phyloP scores from a whole-genome alignment of 192 early-diverging fungal genomes.

The Coemansia biformis region DNA sequence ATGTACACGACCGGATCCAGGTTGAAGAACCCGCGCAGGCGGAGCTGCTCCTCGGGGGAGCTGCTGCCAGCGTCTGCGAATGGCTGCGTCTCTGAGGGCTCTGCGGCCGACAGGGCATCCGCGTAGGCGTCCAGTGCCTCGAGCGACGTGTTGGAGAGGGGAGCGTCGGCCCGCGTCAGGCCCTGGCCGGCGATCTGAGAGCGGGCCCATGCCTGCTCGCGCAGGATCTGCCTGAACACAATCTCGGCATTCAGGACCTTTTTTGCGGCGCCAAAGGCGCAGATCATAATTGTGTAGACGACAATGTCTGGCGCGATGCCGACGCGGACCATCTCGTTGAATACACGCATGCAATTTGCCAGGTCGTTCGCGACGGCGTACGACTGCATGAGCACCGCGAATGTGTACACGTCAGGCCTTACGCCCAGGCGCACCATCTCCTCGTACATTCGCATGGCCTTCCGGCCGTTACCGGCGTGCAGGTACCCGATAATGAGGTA shows the following conservation, averaged over 20 bases:
- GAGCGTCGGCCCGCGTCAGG: not conserved
- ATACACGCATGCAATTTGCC: slow-evolving; percentile 57
- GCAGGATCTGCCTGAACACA: slow-evolving; percentile 31
- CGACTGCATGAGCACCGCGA: slow-evolving; percentile 70
- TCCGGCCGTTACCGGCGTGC: slow-evolving; percentile 52
- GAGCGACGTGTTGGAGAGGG: slow-evolving; percentile 2
- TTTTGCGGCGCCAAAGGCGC: slow-evolving; percentile 20
- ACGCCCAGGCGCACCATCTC: slow-evolving; percentile 79
- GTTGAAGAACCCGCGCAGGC: slow-evolving; percentile 36
- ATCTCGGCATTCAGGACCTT: slow-evolving; percentile 23
- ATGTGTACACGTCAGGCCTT: slow-evolving; percentile 68
- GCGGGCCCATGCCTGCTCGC: slow-evolving; percentile 33
- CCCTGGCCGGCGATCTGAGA: not conserved
- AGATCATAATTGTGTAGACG: slow-evolving; percentile 46
- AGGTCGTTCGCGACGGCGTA: slow-evolving; percentile 72
- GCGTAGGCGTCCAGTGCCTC: slow-evolving; percentile 31
- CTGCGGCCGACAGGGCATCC: slow-evolving; percentile 8
- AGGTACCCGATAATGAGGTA: slow-evolving; percentile 37
- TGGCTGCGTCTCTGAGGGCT: slow-evolving; percentile 1
- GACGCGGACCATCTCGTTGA: slow-evolving; percentile 56
- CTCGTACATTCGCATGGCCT: slow-evolving; percentile 67
- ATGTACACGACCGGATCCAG: slow-evolving; percentile 43
- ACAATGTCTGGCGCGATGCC: slow-evolving; percentile 36
- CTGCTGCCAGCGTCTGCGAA: slow-evolving; percentile 2
- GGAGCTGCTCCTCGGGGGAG: slow-evolving; percentile 12